Evolutionary conservation across 1,284 basidiomycete species (phyloP).

Genomic region (Puccinia novopanici): DNA sequence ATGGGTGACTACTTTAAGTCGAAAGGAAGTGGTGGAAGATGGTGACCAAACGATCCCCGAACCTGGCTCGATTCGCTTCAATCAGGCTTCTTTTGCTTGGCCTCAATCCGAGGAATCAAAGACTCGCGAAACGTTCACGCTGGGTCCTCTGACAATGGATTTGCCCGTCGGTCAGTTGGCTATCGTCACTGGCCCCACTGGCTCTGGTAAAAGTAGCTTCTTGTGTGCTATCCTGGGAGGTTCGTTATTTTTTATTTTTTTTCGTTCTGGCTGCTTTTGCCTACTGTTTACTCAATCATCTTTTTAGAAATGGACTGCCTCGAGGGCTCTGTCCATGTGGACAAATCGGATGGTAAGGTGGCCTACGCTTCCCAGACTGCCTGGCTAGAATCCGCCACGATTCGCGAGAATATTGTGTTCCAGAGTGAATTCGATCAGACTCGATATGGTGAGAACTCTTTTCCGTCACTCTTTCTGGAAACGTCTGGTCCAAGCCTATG

Average conservation of each 20-base stretch:
- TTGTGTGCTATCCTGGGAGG: conserved; percentile 48
- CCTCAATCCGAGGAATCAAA: conserved; percentile 23
- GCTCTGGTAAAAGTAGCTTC: conserved; percentile 49
- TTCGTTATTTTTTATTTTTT: not conserved
- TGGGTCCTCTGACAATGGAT: conserved; percentile 34
- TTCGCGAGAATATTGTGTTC: conserved; percentile 48
- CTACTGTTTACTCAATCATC: not conserved
- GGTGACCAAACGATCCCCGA: conserved; percentile 23
- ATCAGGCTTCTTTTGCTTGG: conserved; percentile 65
- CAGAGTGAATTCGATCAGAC: conserved; percentile 39
- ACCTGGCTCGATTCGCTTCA: conserved; percentile 23
- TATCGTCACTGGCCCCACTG: conserved; percentile 50
- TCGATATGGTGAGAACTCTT: conserved; percentile 29
- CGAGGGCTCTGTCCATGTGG: conserved; percentile 39
- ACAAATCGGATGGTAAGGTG: conserved; percentile 39
- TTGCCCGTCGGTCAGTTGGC: conserved; percentile 42
- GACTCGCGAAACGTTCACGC: conserved; percentile 15
- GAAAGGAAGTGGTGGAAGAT: not conserved
- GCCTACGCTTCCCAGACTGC: conserved; percentile 47
- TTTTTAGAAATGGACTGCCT: conserved; percentile 46
- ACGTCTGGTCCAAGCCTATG: not conserved
- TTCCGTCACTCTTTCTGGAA: not conserved
- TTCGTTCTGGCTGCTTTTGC: not conserved
- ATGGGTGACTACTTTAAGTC: conserved; percentile 41
- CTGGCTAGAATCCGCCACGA: conserved; percentile 48